phyloP scores from a whole-genome alignment of 2,329 filamentous ascomycete genomes.

The Fusarium illudens region DNA sequence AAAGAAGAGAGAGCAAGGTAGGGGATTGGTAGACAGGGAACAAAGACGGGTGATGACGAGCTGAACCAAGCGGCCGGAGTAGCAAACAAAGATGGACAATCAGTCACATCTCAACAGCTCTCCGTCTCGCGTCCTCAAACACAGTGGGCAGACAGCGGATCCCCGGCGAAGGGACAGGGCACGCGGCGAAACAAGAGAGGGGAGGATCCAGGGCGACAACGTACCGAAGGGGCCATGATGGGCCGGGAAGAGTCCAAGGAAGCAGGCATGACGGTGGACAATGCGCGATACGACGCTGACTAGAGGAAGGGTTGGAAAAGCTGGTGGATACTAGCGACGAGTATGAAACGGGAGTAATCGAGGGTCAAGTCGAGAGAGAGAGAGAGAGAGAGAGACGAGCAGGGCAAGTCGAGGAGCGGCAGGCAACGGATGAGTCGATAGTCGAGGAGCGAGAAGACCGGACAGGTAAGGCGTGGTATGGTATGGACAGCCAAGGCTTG shows the following conservation, averaged over 20 bases:
- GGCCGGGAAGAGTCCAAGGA: constrained; percentile 69
- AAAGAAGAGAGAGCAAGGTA: background rate
- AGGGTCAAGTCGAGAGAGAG: background rate
- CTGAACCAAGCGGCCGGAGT: constrained; percentile 27
- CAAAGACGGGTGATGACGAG: constrained; percentile 19
- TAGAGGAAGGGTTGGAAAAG: background rate
- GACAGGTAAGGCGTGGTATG: background rate
- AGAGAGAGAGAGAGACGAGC: background rate
- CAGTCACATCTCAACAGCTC: constrained; percentile 23
- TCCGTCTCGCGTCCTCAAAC: constrained; percentile 10
- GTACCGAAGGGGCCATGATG: constrained; percentile 70
- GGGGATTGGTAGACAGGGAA: background rate
- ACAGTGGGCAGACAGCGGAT: constrained; percentile 27
- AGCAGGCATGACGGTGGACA: constrained; percentile 56
- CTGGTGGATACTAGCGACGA: constrained; percentile 12
- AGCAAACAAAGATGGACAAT: constrained; percentile 9
- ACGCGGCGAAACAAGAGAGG: constrained; percentile 7
- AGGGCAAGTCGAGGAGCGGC: too few species aligned
- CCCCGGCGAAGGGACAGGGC: constrained; percentile 4
- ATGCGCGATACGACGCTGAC: constrained; percentile 33
- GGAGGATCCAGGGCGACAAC: constrained; percentile 46
- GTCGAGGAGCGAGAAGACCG: background rate
- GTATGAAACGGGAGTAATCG: constrained; percentile 16
- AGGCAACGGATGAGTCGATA: background rate
- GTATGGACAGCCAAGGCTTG: background rate